A percentile compares a stretch with the other conserved stretches of the same genome.
Evolutionary conservation across 1,284 basidiomycete genomes (phyloP).

Genomic region (Malassezia arunalokei): DNA sequence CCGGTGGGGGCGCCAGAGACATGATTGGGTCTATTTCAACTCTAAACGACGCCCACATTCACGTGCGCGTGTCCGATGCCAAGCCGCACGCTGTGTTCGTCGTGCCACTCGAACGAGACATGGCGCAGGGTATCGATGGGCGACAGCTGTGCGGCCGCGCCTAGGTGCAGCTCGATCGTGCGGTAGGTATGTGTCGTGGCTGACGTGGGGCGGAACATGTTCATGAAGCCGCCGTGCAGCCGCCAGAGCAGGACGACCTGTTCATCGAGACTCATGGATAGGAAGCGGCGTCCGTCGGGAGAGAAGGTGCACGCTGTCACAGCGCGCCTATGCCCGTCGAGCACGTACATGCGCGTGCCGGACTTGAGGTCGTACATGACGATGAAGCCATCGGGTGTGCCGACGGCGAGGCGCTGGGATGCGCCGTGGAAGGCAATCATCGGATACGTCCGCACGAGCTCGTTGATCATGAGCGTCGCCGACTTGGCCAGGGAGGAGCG

Average conservation of each 20-base stretch:
- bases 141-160: conserved; percentile 13
- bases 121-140: conserved; percentile 1
- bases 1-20: too few relatives aligned
- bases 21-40: too few relatives aligned
- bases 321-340: conserved; percentile 61
- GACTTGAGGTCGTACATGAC: conserved; percentile 96
- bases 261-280: conserved; percentile 76
- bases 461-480: conserved; percentile 71
- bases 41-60: conserved; percentile 26
- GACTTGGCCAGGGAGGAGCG: conserved; percentile 77
- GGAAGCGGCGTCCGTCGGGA: conserved; percentile 75
- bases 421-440: conserved; percentile 77
- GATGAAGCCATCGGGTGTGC: conserved; percentile 68
- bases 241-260: conserved; percentile 49
- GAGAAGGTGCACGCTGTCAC: conserved; percentile 54
- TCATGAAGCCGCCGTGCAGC: conserved; percentile 52
- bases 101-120: conserved; percentile 33
- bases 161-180: conserved; percentile 33
- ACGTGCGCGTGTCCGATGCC: conserved; percentile 30
- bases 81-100: conserved; percentile 28
- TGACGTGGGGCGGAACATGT: conserved; percentile 55
- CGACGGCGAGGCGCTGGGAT: conserved; percentile 78
- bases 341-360: conserved; percentile 80
- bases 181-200: conserved; percentile 31
- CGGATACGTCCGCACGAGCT: conserved; percentile 71